phyloP scores from a whole-genome alignment of 305 asterid genomes.

The Fraxinus albicans region DNA sequence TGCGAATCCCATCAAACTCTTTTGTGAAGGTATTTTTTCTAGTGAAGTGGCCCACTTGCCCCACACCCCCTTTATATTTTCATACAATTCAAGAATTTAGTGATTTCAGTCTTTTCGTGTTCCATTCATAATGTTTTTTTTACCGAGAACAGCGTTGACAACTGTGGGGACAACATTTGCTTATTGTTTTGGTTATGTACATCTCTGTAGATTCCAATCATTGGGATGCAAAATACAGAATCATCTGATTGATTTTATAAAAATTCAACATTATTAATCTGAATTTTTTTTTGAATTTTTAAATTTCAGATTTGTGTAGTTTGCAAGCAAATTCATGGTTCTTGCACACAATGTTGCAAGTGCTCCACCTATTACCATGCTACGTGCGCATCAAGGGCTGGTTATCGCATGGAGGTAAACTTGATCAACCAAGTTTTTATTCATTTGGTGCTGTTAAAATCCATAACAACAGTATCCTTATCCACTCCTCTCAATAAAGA shows the following conservation, averaged over 20 bases:
- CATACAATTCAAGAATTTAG: not conserved
- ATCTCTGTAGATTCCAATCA: not conserved
- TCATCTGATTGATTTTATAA: not conserved
- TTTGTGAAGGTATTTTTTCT: constrained; percentile 72
- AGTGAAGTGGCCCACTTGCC: not conserved
- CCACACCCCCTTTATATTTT: not conserved
- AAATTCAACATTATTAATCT: not conserved
- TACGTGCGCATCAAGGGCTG: constrained; percentile 94
- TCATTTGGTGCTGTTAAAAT: not conserved
- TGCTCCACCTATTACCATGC: constrained; percentile 97
- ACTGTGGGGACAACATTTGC: constrained; percentile 6
- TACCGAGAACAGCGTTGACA: not conserved
- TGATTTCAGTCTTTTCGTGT: constrained; percentile 2
- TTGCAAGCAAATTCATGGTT: constrained; percentile 98
- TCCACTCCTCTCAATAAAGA: not conserved
- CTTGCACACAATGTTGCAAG: constrained; percentile 94
- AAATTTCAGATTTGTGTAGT: constrained; percentile 89
- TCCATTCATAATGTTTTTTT: not conserved
- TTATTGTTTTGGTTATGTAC: constrained; percentile 1
- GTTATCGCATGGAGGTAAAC: constrained; percentile 96
- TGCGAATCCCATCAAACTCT: constrained; percentile 85
- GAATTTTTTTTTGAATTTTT: constrained; percentile 18
- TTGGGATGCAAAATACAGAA: not conserved
- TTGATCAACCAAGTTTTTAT: constrained; percentile 1
- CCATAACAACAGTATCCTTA: not conserved